These are phyloP conservation scores for Crithidia acanthocephali DNA, from an alignment of 208 protist species.

Conservation along the genomic window DNA sequence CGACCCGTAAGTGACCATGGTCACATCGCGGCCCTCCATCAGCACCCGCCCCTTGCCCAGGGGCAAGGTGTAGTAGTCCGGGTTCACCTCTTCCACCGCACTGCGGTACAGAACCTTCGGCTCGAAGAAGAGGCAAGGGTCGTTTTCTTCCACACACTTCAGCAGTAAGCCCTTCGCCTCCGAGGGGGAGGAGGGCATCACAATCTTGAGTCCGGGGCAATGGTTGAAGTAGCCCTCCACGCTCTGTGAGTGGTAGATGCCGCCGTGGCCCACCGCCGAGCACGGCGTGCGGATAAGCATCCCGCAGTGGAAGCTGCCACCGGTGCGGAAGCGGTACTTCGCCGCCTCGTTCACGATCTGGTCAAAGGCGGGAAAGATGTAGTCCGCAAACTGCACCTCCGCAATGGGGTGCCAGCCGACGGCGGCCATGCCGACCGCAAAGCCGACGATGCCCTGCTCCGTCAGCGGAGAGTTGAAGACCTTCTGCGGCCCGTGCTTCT, in stretches of 20 bases:
- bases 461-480: conserved; percentile 98
- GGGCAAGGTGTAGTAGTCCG: conserved; percentile 94
- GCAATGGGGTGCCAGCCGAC: conserved; percentile 94
- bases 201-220: conserved; percentile 91
- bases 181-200: conserved; percentile 79
- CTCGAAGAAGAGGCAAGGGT: conserved; percentile 98
- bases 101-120: conserved; percentile 96
- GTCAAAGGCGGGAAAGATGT: conserved; percentile 99
- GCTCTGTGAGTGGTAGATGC: conserved; percentile 97
- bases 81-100: conserved; percentile 92
- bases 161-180: conserved; percentile 93
- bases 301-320: conserved; percentile 93
- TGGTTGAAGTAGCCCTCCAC: conserved; percentile 97
- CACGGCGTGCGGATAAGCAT: conserved; percentile 96
- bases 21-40: conserved; percentile 93
- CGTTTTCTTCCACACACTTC: conserved; percentile 91
- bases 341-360: conserved; percentile 99
- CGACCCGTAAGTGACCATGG: conserved; percentile 95
- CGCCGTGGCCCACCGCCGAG: conserved; percentile 98
- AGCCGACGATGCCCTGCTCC: conserved; percentile 98
- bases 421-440: conserved; percentile 96
- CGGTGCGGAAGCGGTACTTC: conserved; percentile 98
- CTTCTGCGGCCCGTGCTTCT: conserved; percentile 89
- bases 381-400: conserved; percentile 99
- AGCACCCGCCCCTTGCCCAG: conserved; percentile 94